These are phyloP conservation scores for Anacardium occidentale DNA, from an alignment of 345 rosid genomes.

Conservation along the genomic window DNA sequence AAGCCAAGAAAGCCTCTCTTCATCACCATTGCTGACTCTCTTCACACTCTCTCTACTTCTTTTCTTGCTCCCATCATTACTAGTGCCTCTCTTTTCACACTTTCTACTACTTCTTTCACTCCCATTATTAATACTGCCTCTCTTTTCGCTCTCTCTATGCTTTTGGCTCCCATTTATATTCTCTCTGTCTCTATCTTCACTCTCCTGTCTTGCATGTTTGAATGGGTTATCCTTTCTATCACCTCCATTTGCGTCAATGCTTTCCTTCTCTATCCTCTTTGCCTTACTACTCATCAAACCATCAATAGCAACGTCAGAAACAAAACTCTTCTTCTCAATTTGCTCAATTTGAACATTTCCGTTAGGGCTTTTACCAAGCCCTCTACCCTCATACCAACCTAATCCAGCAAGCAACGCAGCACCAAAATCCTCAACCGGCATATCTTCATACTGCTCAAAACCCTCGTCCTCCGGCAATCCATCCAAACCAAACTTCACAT, in stretches of 20 bases:
- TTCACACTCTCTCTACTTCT: constrained; percentile 23
- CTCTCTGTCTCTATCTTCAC: constrained; percentile 17
- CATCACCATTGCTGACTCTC: constrained; percentile 23
- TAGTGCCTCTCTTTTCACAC: constrained; percentile 27
- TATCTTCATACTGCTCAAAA: constrained; percentile 55
- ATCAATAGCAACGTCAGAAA: constrained; percentile 9
- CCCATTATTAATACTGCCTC: constrained; percentile 26
- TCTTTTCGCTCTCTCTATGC: constrained; percentile 22
- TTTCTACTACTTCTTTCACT: constrained; percentile 11
- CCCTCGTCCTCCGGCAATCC: constrained; percentile 74
- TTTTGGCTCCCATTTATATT: constrained; percentile 14
- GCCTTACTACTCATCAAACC: constrained; percentile 3
- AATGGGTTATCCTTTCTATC: constrained; percentile 5
- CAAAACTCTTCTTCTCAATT: constrained; percentile 41
- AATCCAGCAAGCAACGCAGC: constrained; percentile 75
- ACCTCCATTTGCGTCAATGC: not conserved
- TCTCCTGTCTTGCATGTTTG: constrained; percentile 21
- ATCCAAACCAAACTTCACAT: constrained; percentile 47
- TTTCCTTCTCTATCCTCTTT: constrained; percentile 20
- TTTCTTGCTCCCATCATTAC: constrained; percentile 12
- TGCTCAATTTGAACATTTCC: constrained; percentile 65
- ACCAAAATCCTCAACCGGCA: constrained; percentile 77
- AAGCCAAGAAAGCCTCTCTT: constrained; percentile 49
- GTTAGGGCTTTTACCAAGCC: constrained; percentile 75
- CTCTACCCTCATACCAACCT: constrained; percentile 83